Evolutionary conservation across 2,329 filamentous ascomycete species (phyloP), one percentile per base, ranked within the genome.

Genomic region (Colletotrichum musicola): DNA sequence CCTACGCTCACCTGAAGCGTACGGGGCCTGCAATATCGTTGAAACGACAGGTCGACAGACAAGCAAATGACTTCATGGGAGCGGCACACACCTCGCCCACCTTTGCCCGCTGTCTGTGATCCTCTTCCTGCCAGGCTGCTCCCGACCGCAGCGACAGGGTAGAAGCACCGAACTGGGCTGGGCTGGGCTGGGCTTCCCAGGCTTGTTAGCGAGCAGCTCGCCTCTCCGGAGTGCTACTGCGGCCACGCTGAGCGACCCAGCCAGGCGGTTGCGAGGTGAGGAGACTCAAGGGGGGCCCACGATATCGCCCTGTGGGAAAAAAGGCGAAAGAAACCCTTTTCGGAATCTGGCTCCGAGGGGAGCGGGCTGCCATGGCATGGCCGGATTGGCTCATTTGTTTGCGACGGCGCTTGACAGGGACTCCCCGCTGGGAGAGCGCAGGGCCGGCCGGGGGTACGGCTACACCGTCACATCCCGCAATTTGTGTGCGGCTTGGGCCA

Each of bases 371-470:
- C 53, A 54, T 46, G 46, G 64, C 53, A 54, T 46, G 40, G 14
- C 49, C 46, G 64, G 75, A 13, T 65, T 63, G 53, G 56, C 38
- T 70, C 49, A 69, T 62, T 46, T 68, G 69, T 73, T 70, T 68
- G 69, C 67, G 62, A 73, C 71, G 65, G 55, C 69, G 57, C 62
- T 62, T 60, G 54, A 67, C 72, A 72, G 62, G 62, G 62, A 44
- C n/a, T 44, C 49, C 61, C 49, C 47, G 61, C 61, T 55, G 47
- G 22, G n/a, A 44, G 16, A 60, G 54, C 25, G 49, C 65, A 59
- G 47, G 61, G 40, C 47, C 53, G 46, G 25, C 12, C 20, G 35
- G 54, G 49, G 27, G 55, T 18, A 51, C 50, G 42, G 55, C 62
- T 65, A n/a, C 42, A 59, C 65, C 55, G 42, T 68, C 65, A 56